These are phyloP conservation scores for Solanum ahanhuiri DNA, from an alignment of 257 asterid genomes.

Conservation along the genomic window DNA sequence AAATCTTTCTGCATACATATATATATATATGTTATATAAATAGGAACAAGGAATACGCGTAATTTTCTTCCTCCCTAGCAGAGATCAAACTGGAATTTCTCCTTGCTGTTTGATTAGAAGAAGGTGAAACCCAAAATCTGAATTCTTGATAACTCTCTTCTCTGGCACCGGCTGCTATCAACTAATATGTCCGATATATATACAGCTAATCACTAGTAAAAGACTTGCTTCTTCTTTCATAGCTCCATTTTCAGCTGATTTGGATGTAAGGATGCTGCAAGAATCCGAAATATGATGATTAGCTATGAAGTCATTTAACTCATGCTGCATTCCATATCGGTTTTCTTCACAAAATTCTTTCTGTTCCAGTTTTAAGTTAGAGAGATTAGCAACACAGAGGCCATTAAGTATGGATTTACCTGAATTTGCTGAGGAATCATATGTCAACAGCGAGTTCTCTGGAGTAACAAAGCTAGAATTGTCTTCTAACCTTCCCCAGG, in stretches of 20 bases:
- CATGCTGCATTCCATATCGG: background rate
- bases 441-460: slow-evolving; percentile 54
- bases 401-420: slow-evolving; percentile 16
- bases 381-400: background rate
- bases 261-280: slow-evolving; percentile 42
- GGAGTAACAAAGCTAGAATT: slow-evolving; percentile 44
- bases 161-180: slow-evolving; percentile 9
- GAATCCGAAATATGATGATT: background rate
- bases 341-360: background rate
- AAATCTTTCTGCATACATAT: background rate
- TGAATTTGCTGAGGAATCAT: slow-evolving; percentile 62
- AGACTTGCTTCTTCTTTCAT: slow-evolving; percentile 18
- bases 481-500: slow-evolving; percentile 44
- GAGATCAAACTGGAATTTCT: background rate
- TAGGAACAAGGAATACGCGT: background rate
- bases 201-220: slow-evolving; percentile 27
- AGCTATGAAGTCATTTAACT: background rate
- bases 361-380: background rate
- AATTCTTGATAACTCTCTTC: slow-evolving; percentile 9
- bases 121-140: slow-evolving; percentile 8
- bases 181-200: slow-evolving; percentile 27
- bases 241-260: slow-evolving; percentile 66
- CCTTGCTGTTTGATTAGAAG: slow-evolving; percentile 2
- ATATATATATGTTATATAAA: background rate
- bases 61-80: background rate